A percentile compares a stretch with the other conserved stretches of the same genome.
Evolutionary conservation across 2,329 filamentous ascomycete genomes (phyloP).

Genomic region (Penicillium freii): DNA sequence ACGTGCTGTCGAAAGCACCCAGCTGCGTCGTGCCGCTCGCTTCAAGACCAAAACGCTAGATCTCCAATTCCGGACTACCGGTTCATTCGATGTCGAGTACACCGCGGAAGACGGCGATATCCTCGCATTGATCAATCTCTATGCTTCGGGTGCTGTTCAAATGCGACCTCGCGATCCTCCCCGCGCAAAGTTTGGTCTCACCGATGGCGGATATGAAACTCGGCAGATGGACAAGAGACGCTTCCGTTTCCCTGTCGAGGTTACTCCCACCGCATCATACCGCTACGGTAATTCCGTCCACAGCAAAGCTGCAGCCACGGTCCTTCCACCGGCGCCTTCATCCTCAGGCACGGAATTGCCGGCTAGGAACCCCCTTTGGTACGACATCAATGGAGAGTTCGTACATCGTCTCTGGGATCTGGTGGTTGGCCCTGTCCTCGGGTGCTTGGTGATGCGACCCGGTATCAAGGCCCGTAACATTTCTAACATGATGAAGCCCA

Average conservation of each 20-base stretch:
- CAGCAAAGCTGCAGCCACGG: constrained; percentile 11
- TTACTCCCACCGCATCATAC: constrained; percentile 40
- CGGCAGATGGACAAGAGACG: constrained; percentile 46
- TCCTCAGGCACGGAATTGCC: constrained; percentile 11
- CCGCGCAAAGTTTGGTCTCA: constrained; percentile 47
- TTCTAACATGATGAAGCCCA: constrained; percentile 39
- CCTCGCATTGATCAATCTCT: constrained; percentile 45
- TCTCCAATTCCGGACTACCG: constrained; percentile 32
- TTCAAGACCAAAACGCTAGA: constrained; percentile 48
- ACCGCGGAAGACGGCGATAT: constrained; percentile 46
- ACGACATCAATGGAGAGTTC: constrained; percentile 47
- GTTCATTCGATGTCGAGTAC: constrained; percentile 35
- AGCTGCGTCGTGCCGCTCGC: constrained; percentile 40
- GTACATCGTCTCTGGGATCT: constrained; percentile 43
- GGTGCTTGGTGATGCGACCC: constrained; percentile 43
- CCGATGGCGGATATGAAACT: constrained; percentile 48
- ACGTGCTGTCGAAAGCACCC: constrained; percentile 39
- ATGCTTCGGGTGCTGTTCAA: constrained; percentile 35
- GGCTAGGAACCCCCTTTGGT: constrained; percentile 47
- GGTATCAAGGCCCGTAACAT: constrained; percentile 39
- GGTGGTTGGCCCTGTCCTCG: constrained; percentile 42
- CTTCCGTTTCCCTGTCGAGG: constrained; percentile 44
- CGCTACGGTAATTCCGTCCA: constrained; percentile 40
- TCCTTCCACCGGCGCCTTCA: constrained; percentile 18
- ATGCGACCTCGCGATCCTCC: constrained; percentile 43